Percentiles rank a stretch among this genome's conserved stretches.
Conservation (phyloP, 495 filamentous ascomycete genomes). For the Neurospora sublineolata region DNA sequence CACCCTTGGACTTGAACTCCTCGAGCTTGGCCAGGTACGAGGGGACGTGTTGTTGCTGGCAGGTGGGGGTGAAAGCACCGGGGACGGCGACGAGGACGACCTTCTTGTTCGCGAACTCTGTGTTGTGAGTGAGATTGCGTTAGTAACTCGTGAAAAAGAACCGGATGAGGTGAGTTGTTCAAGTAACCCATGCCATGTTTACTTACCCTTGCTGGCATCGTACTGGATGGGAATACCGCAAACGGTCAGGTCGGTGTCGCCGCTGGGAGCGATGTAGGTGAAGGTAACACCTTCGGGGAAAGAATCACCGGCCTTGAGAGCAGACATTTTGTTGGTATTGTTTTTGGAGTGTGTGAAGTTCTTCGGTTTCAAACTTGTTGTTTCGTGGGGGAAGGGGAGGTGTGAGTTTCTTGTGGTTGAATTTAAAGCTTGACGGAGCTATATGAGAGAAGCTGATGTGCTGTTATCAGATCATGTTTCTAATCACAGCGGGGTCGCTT, state of each 20-base stretch:
- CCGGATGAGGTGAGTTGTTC: too few species aligned
- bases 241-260: slow-evolving; percentile 50
- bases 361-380: neutral
- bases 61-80: slow-evolving; percentile 92
- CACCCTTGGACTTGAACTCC: slow-evolving; percentile 69
- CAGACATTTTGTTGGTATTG: slow-evolving; percentile 45
- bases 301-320: slow-evolving; percentile 65
- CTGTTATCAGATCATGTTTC: neutral
- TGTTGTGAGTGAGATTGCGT: neutral
- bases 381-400: neutral
- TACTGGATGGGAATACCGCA: slow-evolving; percentile 74
- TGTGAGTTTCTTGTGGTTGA: neutral
- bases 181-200: neutral
- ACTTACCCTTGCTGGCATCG: slow-evolving; percentile 60
- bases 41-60: slow-evolving; percentile 76
- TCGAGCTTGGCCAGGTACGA: slow-evolving; percentile 68
- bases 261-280: slow-evolving; percentile 64
- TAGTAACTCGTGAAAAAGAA: neutral
- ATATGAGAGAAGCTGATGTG: neutral
- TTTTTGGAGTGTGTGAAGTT: neutral
- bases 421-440: neutral
- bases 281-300: slow-evolving; percentile 76
- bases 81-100: slow-evolving; percentile 84
- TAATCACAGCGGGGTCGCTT: neutral
- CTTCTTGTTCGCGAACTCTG: slow-evolving; percentile 78